phyloP scores from a whole-genome alignment of 116 monocot species.

The Papilionanthe hybrid region DNA sequence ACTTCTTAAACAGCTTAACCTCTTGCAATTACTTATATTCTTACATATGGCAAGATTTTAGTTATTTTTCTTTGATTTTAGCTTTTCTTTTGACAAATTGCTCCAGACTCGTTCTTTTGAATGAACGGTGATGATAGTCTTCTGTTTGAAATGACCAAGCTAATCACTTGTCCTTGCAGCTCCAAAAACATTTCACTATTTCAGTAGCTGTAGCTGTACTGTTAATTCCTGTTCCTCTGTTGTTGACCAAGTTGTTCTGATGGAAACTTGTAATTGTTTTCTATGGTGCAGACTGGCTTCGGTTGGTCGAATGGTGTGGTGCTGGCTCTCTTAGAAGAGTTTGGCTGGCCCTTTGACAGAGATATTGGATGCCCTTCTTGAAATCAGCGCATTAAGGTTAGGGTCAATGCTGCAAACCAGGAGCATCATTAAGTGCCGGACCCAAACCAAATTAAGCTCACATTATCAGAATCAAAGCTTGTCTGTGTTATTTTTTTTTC shows the following conservation, averaged over 20 bases:
- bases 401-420: neutral
- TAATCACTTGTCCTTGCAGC: too few relatives aligned
- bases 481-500: neutral
- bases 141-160: too few relatives aligned
- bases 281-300: slow-evolving; percentile 64
- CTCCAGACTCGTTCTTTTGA: too few relatives aligned
- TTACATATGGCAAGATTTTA: too few relatives aligned
- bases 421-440: neutral
- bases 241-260: neutral
- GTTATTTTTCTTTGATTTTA: too few relatives aligned
- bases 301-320: slow-evolving; percentile 96
- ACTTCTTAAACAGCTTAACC: too few relatives aligned
- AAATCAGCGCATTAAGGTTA: neutral
- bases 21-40: too few relatives aligned
- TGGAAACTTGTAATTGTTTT: neutral
- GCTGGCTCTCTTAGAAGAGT: slow-evolving; percentile 75
- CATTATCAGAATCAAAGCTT: neutral
- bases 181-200: too few relatives aligned
- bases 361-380: slow-evolving; percentile 33
- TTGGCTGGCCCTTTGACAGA: slow-evolving; percentile 71
- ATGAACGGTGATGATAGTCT: too few relatives aligned
- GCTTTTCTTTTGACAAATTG: too few relatives aligned
- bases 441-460: too few relatives aligned
- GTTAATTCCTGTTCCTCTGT: neutral
- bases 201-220: too few relatives aligned